Percentiles rank a stretch among this genome's conserved stretches.
Evolutionary conservation across 169 alveolate genomes (phyloP).

Genomic region (Fabrea salina): DNA sequence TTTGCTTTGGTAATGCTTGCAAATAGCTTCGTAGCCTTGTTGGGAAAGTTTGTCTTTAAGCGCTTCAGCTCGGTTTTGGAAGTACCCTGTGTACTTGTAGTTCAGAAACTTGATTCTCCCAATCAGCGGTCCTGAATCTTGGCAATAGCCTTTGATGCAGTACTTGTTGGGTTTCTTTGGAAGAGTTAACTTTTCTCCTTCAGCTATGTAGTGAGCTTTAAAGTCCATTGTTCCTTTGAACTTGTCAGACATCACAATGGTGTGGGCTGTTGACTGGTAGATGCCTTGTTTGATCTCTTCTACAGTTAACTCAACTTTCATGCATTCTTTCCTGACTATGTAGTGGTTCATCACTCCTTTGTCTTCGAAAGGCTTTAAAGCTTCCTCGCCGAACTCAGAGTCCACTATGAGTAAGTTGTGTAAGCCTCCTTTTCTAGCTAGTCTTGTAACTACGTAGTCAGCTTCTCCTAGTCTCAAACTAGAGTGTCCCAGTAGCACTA

Average conservation of each 20-base stretch:
- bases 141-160: not conserved
- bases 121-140: not conserved
- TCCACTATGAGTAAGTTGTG: not conserved
- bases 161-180: not conserved
- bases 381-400: not conserved
- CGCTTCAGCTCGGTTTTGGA: not conserved
- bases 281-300: not conserved
- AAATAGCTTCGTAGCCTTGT: not conserved
- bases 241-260: not conserved
- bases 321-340: not conserved
- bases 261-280: not conserved
- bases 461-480: conserved; percentile 35
- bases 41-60: not conserved
- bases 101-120: not conserved
- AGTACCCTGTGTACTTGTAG: not conserved
- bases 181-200: not conserved
- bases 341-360: not conserved
- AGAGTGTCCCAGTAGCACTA: not conserved
- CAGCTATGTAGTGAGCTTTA: no score
- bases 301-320: not conserved
- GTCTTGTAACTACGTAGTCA: not conserved
- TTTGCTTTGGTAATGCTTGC: not conserved
- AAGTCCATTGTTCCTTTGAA: not conserved
- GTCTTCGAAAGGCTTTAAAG: not conserved
- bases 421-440: not conserved